Evolutionary conservation across 768 basidiomycete species (phyloP).

Genomic region (Brasilioporus rufonigricans): DNA sequence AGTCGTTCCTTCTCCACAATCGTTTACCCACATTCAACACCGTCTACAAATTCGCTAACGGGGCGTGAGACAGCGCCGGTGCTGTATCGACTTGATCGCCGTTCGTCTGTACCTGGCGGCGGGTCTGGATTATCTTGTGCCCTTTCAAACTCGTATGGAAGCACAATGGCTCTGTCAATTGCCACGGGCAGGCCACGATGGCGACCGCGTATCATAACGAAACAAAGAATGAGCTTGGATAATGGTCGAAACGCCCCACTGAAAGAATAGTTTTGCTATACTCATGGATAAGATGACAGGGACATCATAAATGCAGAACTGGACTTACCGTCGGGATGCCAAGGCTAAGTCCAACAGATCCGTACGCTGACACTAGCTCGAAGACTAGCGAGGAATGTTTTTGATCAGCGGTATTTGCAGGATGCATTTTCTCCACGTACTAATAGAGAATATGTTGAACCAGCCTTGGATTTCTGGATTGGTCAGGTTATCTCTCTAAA

Average conservation of each 20-base stretch:
- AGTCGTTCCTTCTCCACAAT: neutral
- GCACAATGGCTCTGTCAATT: slow-evolving; percentile 82
- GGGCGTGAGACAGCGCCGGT: neutral
- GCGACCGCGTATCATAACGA: slow-evolving; percentile 92
- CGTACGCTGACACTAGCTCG: slow-evolving; percentile 86
- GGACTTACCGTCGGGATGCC: slow-evolving; percentile 74
- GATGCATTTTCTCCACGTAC: slow-evolving; percentile 41
- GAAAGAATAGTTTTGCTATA: slow-evolving; percentile 77
- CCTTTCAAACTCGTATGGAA: slow-evolving; percentile 62
- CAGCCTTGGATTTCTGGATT: slow-evolving; percentile 53
- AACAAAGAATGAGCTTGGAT: slow-evolving; percentile 83
- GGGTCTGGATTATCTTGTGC: slow-evolving; percentile 13
- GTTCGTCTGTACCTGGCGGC: slow-evolving; percentile 9
- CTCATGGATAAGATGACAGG: slow-evolving; percentile 1
- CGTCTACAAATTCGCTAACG: neutral
- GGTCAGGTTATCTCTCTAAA: slow-evolving; percentile 59
- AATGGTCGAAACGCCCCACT: slow-evolving; percentile 74
- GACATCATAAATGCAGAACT: neutral
- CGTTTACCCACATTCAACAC: neutral
- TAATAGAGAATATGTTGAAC: slow-evolving; percentile 83
- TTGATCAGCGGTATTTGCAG: neutral
- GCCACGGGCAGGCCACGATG: slow-evolving; percentile 88
- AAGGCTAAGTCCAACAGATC: slow-evolving; percentile 84
- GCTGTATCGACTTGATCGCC: slow-evolving; percentile 3
- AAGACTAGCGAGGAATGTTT: slow-evolving; percentile 52